A percentile compares a stretch with the other conserved stretches of the same genome.
Conservation (phyloP, 192 early-diverging fungal genomes). For the Podila clonocystis region DNA sequence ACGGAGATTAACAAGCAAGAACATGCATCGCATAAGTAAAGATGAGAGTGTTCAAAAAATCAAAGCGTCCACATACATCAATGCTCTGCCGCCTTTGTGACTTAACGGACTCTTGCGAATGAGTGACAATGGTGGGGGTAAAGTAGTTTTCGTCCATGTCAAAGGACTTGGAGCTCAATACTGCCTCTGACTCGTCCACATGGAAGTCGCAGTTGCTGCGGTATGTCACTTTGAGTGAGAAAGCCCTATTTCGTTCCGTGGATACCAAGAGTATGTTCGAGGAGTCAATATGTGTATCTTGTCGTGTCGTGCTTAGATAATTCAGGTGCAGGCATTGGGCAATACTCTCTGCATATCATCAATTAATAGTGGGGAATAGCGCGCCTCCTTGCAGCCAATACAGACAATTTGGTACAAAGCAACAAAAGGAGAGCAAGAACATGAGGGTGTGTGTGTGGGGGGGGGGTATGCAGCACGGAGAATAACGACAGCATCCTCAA, state of each 20-base stretch:
- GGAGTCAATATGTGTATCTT: not conserved
- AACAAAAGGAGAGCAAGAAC: not conserved
- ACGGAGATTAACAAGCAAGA: no score
- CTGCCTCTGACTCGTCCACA: slow-evolving; percentile 67
- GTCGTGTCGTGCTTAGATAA: slow-evolving; percentile 1
- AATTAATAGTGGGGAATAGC: no score
- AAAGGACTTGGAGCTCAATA: slow-evolving; percentile 58
- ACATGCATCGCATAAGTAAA: not conserved
- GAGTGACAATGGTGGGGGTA: slow-evolving; percentile 59
- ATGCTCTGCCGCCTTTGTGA: slow-evolving; percentile 20
- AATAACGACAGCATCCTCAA: not conserved
- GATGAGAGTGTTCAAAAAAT: slow-evolving; percentile 11
- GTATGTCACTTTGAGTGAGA: slow-evolving; percentile 75
- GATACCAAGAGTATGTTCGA: not conserved
- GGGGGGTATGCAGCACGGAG: no score
- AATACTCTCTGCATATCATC: no score
- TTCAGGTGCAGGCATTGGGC: no score
- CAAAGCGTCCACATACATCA: slow-evolving; percentile 20
- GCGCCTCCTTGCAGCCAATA: no score
- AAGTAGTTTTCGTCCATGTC: slow-evolving; percentile 81
- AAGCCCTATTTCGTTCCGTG: slow-evolving; percentile 54
- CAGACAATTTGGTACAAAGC: no score
- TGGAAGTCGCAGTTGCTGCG: slow-evolving; percentile 80
- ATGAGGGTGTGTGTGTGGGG: no score
- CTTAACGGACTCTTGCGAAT: slow-evolving; percentile 49